These are phyloP conservation scores for Fomitopsis pinicola DNA, from an alignment of 1,284 basidiomycete species.

Conservation along the genomic window DNA sequence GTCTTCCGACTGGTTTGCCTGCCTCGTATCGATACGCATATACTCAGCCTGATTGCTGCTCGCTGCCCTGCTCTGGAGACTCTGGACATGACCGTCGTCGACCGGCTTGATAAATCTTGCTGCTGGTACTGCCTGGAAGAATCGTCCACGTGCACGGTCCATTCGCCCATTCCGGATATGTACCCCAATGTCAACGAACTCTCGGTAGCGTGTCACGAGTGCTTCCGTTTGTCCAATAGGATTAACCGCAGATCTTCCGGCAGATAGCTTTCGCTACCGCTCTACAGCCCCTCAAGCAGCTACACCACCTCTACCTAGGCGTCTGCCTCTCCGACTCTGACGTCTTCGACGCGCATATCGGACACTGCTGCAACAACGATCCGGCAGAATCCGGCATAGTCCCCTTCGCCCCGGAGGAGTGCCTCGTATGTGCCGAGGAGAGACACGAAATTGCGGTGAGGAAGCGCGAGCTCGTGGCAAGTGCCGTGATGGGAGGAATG, in stretches of 20 bases:
- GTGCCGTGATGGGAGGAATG: slow-evolving; percentile 38
- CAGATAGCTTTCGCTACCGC: slow-evolving; percentile 27
- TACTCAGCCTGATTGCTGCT: slow-evolving; percentile 43
- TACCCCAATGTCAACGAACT: slow-evolving; percentile 38
- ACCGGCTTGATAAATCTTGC: slow-evolving; percentile 49
- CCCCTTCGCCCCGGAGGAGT: slow-evolving; percentile 29
- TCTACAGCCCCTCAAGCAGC: slow-evolving; percentile 35
- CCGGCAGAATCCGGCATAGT: too few relatives aligned
- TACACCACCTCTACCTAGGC: slow-evolving; percentile 55
- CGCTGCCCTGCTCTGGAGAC: slow-evolving; percentile 40
- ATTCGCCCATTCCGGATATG: slow-evolving; percentile 58
- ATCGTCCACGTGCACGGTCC: slow-evolving; percentile 45
- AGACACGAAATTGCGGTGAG: slow-evolving; percentile 26
- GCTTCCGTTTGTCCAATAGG: neutral
- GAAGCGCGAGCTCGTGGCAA: slow-evolving; percentile 36
- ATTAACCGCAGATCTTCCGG: slow-evolving; percentile 2
- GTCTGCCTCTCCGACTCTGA: slow-evolving; percentile 49
- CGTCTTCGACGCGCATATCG: slow-evolving; percentile 39
- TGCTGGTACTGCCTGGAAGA: slow-evolving; percentile 64
- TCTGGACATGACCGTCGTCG: slow-evolving; percentile 53
- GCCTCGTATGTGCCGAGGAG: slow-evolving; percentile 26
- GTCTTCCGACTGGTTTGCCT: slow-evolving; percentile 46
- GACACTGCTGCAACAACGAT: slow-evolving; percentile 31
- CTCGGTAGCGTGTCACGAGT: slow-evolving; percentile 38
- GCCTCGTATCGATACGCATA: slow-evolving; percentile 45